Base-by-base conservation (phyloP, 2,329 filamentous ascomycete genomes). In the Monascus ruber region DNA sequence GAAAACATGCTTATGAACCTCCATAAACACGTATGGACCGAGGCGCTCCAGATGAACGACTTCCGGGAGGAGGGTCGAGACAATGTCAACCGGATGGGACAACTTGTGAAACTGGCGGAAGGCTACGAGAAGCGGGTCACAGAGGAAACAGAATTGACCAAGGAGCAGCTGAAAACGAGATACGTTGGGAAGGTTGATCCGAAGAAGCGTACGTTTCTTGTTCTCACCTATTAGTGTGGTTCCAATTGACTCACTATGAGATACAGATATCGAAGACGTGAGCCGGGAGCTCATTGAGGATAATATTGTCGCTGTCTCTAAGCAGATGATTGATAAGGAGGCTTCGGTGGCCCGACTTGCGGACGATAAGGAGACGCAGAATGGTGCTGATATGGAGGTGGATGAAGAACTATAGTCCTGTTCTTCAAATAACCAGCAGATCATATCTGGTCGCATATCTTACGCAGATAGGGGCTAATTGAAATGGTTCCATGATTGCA, bases 1-100 rank as follows among this genome's bases (percentile, higher is more conserved):
- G 93, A 98, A 73, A 96, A 94, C 66, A 98, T 98, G 91, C 68
- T 98, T 55, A 98, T 98, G 93, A 98, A 98, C 62, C 71, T 98
- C 49, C 91, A 98, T 76, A 98, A 98, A 74, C 91, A 96, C 52
- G 88, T 95, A 34, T 98, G 91, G 91, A 98, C 93, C 1, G 91
- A 98, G 64, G 91, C 89, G 4, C 66, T 98, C 48, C 79, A 94
- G 61, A 96, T 98, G 87, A 85, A 89, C 44, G 88, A 96, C 64
- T 98, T 98, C 74, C 77, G 81, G 48, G 70, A 77, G 41, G 89
- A 96, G 60, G 85, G 81, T 40, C 72, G 79, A 48, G 79, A 83
- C 61, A 98, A 94, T 62, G 85, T 88, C 60, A 88, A 94, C 40
- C 77, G 82, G 47, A 74, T 98, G 64, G 76, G 94, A 70, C 80